phyloP scores from a whole-genome alignment of 1,284 basidiomycete species.

The Thelephora terrestris region DNA sequence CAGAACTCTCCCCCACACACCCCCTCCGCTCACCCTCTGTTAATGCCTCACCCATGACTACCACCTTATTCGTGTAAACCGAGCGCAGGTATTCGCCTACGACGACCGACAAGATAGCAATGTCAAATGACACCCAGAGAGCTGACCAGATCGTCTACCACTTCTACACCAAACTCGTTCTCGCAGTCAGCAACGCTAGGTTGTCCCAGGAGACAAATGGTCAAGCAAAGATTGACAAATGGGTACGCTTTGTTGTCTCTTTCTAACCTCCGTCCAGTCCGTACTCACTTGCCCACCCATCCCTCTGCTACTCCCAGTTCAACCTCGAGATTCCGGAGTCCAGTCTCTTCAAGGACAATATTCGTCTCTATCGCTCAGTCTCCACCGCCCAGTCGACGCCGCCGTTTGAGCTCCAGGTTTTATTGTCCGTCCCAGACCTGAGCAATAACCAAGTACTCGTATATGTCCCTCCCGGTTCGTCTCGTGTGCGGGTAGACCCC shows the following conservation, averaged over 20 bases:
- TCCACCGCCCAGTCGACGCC: constrained; percentile 36
- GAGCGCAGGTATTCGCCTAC: not conserved
- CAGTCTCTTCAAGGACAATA: constrained; percentile 53
- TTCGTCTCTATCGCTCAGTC: constrained; percentile 49
- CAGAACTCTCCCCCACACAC: too few species aligned
- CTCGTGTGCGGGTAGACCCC: constrained; percentile 55
- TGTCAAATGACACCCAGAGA: constrained; percentile 52
- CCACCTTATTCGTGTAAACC: not conserved
- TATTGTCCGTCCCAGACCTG: constrained; percentile 58
- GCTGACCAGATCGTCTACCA: constrained; percentile 76
- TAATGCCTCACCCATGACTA: not conserved
- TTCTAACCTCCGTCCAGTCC: not conserved
- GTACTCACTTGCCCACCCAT: constrained; percentile 1
- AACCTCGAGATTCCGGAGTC: constrained; percentile 67
- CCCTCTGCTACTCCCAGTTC: constrained; percentile 37
- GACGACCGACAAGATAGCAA: constrained; percentile 16
- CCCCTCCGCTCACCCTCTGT: too few species aligned
- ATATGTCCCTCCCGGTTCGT: constrained; percentile 43
- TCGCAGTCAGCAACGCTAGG: constrained; percentile 61
- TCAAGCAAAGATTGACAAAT: constrained; percentile 57
- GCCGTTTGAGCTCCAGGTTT: constrained; percentile 56
- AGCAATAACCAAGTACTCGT: constrained; percentile 62
- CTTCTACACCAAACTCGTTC: constrained; percentile 69
- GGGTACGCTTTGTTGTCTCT: constrained; percentile 39
- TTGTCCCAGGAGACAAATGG: constrained; percentile 37